phyloP scores from a whole-genome alignment of 2,329 filamentous ascomycete genomes.

The Neophaeococcomyces aloes region DNA sequence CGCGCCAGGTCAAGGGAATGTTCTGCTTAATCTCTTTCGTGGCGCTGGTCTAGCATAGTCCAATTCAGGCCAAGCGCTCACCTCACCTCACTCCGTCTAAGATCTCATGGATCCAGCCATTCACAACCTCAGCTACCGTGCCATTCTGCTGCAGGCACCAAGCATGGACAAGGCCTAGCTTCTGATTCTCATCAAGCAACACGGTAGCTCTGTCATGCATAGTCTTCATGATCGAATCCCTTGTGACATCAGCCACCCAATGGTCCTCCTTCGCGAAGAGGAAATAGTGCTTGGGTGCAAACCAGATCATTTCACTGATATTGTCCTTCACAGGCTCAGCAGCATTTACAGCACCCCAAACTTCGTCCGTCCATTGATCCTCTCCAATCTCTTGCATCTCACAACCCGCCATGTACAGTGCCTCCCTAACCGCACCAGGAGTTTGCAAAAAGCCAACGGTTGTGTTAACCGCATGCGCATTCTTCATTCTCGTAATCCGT shows the following conservation, averaged over 20 bases:
- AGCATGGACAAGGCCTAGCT: constrained; percentile 43
- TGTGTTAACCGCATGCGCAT: constrained; percentile 32
- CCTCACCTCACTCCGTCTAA: constrained; percentile 11
- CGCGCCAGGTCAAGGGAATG: constrained; percentile 10
- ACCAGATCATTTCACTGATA: constrained; percentile 5
- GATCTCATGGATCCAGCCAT: constrained; percentile 38
- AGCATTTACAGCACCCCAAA: constrained; percentile 43
- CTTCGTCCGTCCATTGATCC: constrained; percentile 48
- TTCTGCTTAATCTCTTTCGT: not conserved
- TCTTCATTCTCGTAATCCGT: constrained; percentile 33
- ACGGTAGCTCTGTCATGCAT: constrained; percentile 31
- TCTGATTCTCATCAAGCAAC: constrained; percentile 41
- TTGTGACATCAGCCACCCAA: constrained; percentile 50
- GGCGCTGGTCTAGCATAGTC: not conserved
- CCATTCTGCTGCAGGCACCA: constrained; percentile 45
- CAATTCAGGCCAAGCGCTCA: not conserved
- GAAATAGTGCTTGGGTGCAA: constrained; percentile 41
- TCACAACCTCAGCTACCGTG: constrained; percentile 43
- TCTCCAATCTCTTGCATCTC: constrained; percentile 48
- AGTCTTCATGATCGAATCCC: constrained; percentile 42
- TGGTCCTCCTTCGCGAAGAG: constrained; percentile 51
- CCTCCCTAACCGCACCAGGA: constrained; percentile 41
- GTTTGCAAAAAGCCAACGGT: constrained; percentile 44
- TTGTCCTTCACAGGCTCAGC: constrained; percentile 4
- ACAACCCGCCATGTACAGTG: constrained; percentile 47